Evolutionary conservation across 192 early-diverging fungal genomes (phyloP), one percentile per base, ranked within the genome.

Genomic region (Mycoemilia scoparia): DNA sequence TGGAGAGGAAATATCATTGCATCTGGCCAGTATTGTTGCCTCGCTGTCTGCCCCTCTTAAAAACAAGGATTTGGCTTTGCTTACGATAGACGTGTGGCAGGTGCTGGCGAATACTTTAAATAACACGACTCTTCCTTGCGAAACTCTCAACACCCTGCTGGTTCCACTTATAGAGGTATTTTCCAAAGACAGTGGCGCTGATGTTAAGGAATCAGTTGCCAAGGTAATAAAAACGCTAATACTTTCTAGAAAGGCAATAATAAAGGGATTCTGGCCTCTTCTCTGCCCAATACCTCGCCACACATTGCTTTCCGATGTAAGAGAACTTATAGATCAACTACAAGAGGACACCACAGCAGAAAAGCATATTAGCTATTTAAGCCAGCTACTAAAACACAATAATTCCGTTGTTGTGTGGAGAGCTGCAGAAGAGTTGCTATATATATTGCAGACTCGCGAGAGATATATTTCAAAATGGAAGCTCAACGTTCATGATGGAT

Each of bases 281-380:
- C 12, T 63, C 6, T 63, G 60, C 25, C 55, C 60, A 16, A 42
- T 63, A 8, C 60, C 55, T 4, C 50, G 57, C 14, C 46, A 63
- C n/a, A 45, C 60, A 33, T 34, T 49, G 31, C 47, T 63, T 9
- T 32, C 45, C 1, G 23, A 32, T 2, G 41, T 49, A 49, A 23
- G 46, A 28, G 25, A 14, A 0, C n/a, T 33, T n/a, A 15, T 53
- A 14, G n/a, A n/a, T n/a, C n/a, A n/a, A n/a, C n/a, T n/a, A n/a
- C n/a, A n/a, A n/a, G n/a, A n/a, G n/a, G n/a, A n/a, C n/a, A n/a
- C n/a, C n/a, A n/a, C n/a, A n/a, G n/a, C n/a, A n/a, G n/a, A n/a
- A n/a, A n/a, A n/a, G n/a, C n/a, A n/a, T n/a, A n/a, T n/a, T n/a
- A n/a, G n/a, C n/a, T n/a, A n/a, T n/a, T n/a, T n/a, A n/a, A n/a